phyloP scores from a whole-genome alignment of 768 basidiomycete species.

The Russula sp. region DNA sequence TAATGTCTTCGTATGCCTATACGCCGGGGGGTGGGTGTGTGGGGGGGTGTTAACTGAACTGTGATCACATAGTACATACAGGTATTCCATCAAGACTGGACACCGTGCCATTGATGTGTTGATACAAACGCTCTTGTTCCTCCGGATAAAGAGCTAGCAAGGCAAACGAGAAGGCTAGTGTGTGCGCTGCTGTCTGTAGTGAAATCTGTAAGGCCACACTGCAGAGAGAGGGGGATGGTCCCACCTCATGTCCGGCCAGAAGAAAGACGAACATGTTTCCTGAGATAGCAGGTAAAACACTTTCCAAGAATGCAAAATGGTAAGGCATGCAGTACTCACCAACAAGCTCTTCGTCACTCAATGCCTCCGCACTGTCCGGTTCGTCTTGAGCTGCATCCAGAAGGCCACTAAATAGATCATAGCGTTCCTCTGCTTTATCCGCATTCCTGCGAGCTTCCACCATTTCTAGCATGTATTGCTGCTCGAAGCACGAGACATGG shows the following conservation, averaged over 20 bases:
- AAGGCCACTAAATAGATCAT: conserved; percentile 27
- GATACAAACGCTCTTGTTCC: conserved; percentile 35
- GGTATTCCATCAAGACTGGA: conserved; percentile 19
- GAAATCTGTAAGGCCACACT: no score
- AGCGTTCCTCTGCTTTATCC: conserved; percentile 20
- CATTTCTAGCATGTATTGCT: conserved; percentile 28
- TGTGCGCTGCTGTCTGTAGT: conserved; percentile 32
- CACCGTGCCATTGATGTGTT: conserved; percentile 30
- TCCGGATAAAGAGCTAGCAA: conserved; percentile 36
- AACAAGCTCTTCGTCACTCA: conserved; percentile 23
- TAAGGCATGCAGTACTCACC: neutral
- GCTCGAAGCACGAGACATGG: neutral
- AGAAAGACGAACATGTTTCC: conserved; percentile 29
- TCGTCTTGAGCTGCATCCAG: conserved; percentile 22
- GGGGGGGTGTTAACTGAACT: neutral
- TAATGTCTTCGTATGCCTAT: conserved; percentile 25
- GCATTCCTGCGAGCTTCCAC: conserved; percentile 16
- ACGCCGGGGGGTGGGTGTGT: no score
- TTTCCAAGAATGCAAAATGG: no score
- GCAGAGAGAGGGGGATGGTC: neutral
- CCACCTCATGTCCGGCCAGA: conserved; percentile 31
- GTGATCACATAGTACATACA: neutral
- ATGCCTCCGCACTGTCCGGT: conserved; percentile 8
- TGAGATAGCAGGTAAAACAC: neutral
- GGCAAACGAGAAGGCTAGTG: conserved; percentile 34